A percentile compares a stretch with the other conserved stretches of the same genome.
Conservation (phyloP, 192 early-diverging fungal genomes). For the Jimgerdemannia flammicorona region DNA sequence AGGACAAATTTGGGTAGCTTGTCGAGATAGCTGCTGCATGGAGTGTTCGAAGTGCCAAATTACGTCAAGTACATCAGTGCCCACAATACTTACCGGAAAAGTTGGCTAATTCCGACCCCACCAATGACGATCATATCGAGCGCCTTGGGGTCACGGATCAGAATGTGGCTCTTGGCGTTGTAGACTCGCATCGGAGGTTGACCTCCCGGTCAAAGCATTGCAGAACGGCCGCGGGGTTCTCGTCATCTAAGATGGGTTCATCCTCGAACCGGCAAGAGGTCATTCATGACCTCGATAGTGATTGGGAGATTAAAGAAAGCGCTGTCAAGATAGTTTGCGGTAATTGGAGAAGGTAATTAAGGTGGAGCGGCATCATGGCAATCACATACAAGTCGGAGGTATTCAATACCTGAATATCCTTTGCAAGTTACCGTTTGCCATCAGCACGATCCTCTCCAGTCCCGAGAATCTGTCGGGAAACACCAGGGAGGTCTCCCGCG, state of each 20-base stretch:
- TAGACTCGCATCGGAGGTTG: constrained; percentile 36
- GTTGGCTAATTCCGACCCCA: constrained; percentile 40
- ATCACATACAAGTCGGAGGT: background rate
- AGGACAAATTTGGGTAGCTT: constrained; percentile 34
- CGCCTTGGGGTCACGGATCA: constrained; percentile 29
- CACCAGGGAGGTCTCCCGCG: constrained; percentile 23
- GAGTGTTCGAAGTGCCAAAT: background rate
- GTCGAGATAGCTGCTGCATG: constrained; percentile 23
- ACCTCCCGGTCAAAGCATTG: constrained; percentile 37
- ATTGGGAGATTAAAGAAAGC: constrained; percentile 39
- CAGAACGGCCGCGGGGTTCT: constrained; percentile 8
- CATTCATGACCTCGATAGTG: constrained; percentile 28
- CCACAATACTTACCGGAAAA: constrained; percentile 28
- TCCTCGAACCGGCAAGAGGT: constrained; percentile 5
- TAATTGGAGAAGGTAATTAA: no score
- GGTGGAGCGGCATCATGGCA: background rate
- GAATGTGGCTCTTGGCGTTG: constrained; percentile 34
- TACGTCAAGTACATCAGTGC: background rate
- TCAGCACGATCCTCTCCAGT: constrained; percentile 35
- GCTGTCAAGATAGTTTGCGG: constrained; percentile 6
- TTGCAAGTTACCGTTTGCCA: constrained; percentile 42
- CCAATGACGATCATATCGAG: constrained; percentile 32
- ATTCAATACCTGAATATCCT: constrained; percentile 31
- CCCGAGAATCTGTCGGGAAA: constrained; percentile 37
- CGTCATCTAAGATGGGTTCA: constrained; percentile 11